Evolutionary conservation across 768 basidiomycete genomes (phyloP).

Genomic region (Suillus subaureus): DNA sequence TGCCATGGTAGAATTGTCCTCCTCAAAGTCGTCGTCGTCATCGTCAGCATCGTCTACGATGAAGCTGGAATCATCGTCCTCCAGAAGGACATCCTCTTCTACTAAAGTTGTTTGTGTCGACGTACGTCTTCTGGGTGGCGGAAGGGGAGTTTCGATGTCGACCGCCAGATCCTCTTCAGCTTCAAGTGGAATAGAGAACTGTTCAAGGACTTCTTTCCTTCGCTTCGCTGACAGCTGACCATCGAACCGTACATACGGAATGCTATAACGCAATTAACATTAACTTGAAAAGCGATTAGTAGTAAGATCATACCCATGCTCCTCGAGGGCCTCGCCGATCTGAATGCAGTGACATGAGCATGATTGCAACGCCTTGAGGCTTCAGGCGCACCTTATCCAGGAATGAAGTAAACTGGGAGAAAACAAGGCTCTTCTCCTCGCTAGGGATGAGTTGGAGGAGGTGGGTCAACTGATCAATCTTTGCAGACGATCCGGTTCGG

Average conservation of each 20-base stretch:
- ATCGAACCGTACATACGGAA: slow-evolving; percentile 80
- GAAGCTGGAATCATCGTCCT: slow-evolving; percentile 40
- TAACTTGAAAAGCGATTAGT: background rate
- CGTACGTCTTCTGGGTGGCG: slow-evolving; percentile 11
- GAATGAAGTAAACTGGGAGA: slow-evolving; percentile 89
- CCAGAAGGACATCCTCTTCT: slow-evolving; percentile 17
- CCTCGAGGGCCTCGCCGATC: slow-evolving; percentile 72
- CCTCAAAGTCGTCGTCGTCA: slow-evolving; percentile 31
- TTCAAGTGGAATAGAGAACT: slow-evolving; percentile 71
- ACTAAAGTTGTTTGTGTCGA: slow-evolving; percentile 7
- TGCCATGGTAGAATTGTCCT: slow-evolving; percentile 32
- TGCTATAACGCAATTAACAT: slow-evolving; percentile 43
- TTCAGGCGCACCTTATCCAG: slow-evolving; percentile 62
- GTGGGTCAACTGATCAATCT: slow-evolving; percentile 80
- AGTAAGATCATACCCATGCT: slow-evolving; percentile 49
- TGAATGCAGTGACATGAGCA: slow-evolving; percentile 28
- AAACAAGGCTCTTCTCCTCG: slow-evolving; percentile 82
- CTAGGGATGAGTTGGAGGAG: slow-evolving; percentile 67
- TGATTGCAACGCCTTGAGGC: background rate
- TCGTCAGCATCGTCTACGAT: slow-evolving; percentile 30
- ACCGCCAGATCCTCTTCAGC: slow-evolving; percentile 26
- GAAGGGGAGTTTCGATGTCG: slow-evolving; percentile 19
- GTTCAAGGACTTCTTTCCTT: slow-evolving; percentile 75
- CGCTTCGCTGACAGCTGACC: slow-evolving; percentile 82
- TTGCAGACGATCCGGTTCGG: slow-evolving; percentile 69